Conservation (phyloP, 371 early-diverging fungal species). For the Rhizopus delemar region DNA sequence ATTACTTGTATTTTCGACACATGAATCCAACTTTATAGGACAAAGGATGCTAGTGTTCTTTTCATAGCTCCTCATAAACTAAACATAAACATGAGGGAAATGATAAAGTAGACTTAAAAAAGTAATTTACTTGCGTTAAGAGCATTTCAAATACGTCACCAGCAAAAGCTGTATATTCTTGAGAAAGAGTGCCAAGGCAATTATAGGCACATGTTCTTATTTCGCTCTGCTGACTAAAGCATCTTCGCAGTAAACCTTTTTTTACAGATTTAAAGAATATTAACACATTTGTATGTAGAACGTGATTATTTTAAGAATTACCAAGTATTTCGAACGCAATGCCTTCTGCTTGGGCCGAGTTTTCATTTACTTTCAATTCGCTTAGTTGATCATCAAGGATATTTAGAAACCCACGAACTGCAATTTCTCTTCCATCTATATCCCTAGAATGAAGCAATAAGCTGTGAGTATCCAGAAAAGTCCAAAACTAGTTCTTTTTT, state of each 20-base stretch:
- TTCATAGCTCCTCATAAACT: slow-evolving; percentile 42
- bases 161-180: slow-evolving; percentile 31
- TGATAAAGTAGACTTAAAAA: not conserved
- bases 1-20: slow-evolving; percentile 47
- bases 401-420: slow-evolving; percentile 58
- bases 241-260: slow-evolving; percentile 58
- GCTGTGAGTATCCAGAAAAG: not conserved
- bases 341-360: slow-evolving; percentile 22
- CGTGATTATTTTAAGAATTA: slow-evolving; percentile 13
- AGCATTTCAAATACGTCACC: slow-evolving; percentile 57
- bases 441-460: slow-evolving; percentile 33
- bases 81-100: not conserved
- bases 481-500: not conserved
- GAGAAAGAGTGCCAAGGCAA: slow-evolving; percentile 48
- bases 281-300: no score
- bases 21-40: slow-evolving; percentile 49
- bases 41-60: slow-evolving; percentile 27
- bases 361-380: slow-evolving; percentile 13
- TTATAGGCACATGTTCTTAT: slow-evolving; percentile 53
- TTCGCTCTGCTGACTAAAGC: slow-evolving; percentile 60
- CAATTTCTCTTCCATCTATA: slow-evolving; percentile 57
- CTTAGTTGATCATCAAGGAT: slow-evolving; percentile 35
- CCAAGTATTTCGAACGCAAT: slow-evolving; percentile 58
- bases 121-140: slow-evolving; percentile 46
- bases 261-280: not conserved